Percentiles rank a stretch among this genome's conserved stretches.
Evolutionary conservation across 179 eudicot species (phyloP).

Genomic region (Sideroxylon spinosum): DNA sequence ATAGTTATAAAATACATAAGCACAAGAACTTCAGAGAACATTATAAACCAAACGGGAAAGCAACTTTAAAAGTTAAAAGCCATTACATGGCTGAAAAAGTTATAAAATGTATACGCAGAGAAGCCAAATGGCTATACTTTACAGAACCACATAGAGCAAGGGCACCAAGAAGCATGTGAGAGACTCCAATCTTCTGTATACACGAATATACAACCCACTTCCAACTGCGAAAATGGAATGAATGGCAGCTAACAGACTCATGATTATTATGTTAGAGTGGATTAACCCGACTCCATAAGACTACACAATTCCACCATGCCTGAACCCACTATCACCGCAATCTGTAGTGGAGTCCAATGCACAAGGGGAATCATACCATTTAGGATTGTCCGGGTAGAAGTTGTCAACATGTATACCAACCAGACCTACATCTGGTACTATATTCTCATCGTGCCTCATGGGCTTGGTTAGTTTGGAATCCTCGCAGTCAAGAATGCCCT

Average conservation of each 20-base stretch:
- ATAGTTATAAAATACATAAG: neutral
- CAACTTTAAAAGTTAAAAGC: constrained; percentile 9
- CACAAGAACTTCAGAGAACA: constrained; percentile 2
- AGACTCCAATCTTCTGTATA: constrained; percentile 50
- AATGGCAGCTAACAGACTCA: constrained; percentile 33
- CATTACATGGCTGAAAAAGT: constrained; percentile 14
- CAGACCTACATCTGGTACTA: constrained; percentile 77
- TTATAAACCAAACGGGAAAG: neutral
- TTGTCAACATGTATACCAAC: constrained; percentile 75
- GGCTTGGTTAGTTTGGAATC: constrained; percentile 70
- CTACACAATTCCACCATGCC: constrained; percentile 71
- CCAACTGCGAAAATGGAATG: constrained; percentile 28
- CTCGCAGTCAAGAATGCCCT: constrained; percentile 62
- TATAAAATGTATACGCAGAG: constrained; percentile 29
- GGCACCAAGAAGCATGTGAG: constrained; percentile 36
- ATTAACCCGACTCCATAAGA: constrained; percentile 30
- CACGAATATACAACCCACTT: constrained; percentile 64
- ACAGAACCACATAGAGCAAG: constrained; percentile 34
- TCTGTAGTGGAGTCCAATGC: constrained; percentile 77
- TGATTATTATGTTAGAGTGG: constrained; percentile 35
- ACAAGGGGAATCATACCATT: constrained; percentile 95
- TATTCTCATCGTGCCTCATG: constrained; percentile 55
- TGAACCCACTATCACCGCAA: constrained; percentile 71
- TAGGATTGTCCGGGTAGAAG: constrained; percentile 88
- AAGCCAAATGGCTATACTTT: constrained; percentile 33